Conservation (phyloP, 164 flowering plant species). For the Hamamelis virginiana region DNA sequence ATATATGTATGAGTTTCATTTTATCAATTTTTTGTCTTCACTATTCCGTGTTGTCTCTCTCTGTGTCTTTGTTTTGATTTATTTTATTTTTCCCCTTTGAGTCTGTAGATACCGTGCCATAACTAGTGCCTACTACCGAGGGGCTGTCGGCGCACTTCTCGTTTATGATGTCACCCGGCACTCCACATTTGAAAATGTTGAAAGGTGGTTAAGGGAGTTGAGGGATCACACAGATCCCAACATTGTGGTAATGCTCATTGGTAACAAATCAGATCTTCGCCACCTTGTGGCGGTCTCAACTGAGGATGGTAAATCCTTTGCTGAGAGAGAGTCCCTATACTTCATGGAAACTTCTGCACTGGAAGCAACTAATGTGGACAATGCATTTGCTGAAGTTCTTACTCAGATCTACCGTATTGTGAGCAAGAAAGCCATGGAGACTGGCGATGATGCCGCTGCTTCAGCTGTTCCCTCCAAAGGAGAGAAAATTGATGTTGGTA, state of each 20-base stretch:
- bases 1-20: too few species aligned
- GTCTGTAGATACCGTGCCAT: slow-evolving; percentile 74
- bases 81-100: background rate
- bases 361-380: slow-evolving; percentile 75
- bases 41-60: background rate
- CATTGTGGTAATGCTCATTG: slow-evolving; percentile 80
- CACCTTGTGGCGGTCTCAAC: slow-evolving; percentile 76
- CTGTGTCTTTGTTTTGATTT: background rate
- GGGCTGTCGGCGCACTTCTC: slow-evolving; percentile 75
- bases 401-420: slow-evolving; percentile 72
- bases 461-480: slow-evolving; percentile 52
- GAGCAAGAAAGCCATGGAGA: slow-evolving; percentile 66
- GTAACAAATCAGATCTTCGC: slow-evolving; percentile 78
- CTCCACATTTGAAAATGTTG: slow-evolving; percentile 67
- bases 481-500: slow-evolving; percentile 61
- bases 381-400: slow-evolving; percentile 70
- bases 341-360: slow-evolving; percentile 89
- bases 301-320: slow-evolving; percentile 69
- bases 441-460: slow-evolving; percentile 43
- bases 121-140: slow-evolving; percentile 82
- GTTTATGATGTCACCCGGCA: slow-evolving; percentile 80
- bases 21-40: too few species aligned
- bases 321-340: slow-evolving; percentile 73
- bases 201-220: slow-evolving; percentile 81
- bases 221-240: slow-evolving; percentile 79